Conservation (phyloP, 352 stramenopile genomes). For the Elongisporangium anandrum region DNA sequence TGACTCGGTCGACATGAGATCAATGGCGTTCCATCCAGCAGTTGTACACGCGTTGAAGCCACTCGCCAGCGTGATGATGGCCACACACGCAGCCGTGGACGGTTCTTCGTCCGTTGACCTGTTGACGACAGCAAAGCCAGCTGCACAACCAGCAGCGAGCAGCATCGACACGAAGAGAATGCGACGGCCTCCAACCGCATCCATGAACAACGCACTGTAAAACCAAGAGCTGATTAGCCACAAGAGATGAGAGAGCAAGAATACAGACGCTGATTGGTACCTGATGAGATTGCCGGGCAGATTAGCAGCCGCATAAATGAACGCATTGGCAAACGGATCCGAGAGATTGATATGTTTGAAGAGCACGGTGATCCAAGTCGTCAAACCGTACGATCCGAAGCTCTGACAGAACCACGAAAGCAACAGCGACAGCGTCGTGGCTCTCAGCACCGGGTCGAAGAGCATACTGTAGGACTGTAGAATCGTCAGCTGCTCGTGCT, state of each 20-base stretch:
- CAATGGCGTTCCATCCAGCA: conserved; percentile 88
- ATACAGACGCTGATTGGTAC: conserved; percentile 8
- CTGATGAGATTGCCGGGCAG: conserved; percentile 89
- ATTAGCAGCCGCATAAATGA: conserved; percentile 90
- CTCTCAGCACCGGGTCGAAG: conserved; percentile 52
- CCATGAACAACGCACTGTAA: conserved; percentile 54
- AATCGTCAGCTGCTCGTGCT: conserved; percentile 15
- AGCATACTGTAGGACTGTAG: conserved; percentile 28
- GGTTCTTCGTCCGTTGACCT: conserved; percentile 15
- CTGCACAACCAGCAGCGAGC: conserved; percentile 52
- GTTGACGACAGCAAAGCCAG: conserved; percentile 73
- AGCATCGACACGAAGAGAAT: conserved; percentile 79
- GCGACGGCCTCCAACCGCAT: conserved; percentile 52
- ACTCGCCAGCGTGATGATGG: conserved; percentile 81
- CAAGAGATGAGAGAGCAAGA: neutral
- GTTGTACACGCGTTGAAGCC: conserved; percentile 92
- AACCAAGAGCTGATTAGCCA: neutral
- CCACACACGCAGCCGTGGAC: conserved; percentile 15
- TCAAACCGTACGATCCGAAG: conserved; percentile 87
- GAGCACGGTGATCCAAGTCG: conserved; percentile 92
- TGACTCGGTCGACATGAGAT: conserved; percentile 87
- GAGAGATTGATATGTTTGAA: conserved; percentile 89
- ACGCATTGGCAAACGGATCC: conserved; percentile 88
- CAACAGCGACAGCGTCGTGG: conserved; percentile 59
- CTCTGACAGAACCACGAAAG: conserved; percentile 74